Evolutionary conservation across 2,329 filamentous ascomycete species (phyloP), one percentile per base, ranked within the genome.

Genomic region (Cladobotryum mycophilum): DNA sequence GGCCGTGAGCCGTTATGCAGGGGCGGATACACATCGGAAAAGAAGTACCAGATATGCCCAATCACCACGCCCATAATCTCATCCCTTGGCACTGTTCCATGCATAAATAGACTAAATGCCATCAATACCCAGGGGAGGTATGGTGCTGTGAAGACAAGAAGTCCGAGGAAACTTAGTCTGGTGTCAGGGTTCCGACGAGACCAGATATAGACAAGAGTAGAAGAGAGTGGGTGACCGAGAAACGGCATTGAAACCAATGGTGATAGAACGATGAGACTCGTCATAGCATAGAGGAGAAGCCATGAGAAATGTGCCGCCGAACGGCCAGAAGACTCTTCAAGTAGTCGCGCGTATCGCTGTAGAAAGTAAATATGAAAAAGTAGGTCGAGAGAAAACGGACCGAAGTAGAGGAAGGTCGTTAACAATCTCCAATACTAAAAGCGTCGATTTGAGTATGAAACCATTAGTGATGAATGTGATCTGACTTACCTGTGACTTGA

Each of bases 281-380:
- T 79, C 66, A 85, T 89, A 51, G 90, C 85, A 67, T 95, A 97
- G 47, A 93, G 75, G 2, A 99, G 78, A 15, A 99, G 78, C 91
- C 92, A 99, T 5, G 90, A 90, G 74, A 96, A 99, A 64, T 95
- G 86, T 3, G 93, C 93, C 1, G 92, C 88, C 4, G 89, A 95
- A 41, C 88, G 83, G 38, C 90, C 89, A n/a, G 90, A 90, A 1
- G 89, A 90, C 70, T 97, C 92, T 71, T 99, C 93, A 43, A 99
- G 82, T 41, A 97, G 86, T 46, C 93, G 87, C 6, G 92, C 91
- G 70, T 99, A 99, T 51, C 93, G 87, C 67, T 96, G 91, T 52
- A 96, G 85, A 73, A 99, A 99, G 79, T 96, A 99, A 67, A 97
- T 88, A 69, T 97, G 92, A 76, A 96, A 97, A 60, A 97, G 79